Evolutionary conservation across 2,329 filamentous ascomycete species (phyloP).

Genomic region (Pseudogymnoascus sp.): DNA sequence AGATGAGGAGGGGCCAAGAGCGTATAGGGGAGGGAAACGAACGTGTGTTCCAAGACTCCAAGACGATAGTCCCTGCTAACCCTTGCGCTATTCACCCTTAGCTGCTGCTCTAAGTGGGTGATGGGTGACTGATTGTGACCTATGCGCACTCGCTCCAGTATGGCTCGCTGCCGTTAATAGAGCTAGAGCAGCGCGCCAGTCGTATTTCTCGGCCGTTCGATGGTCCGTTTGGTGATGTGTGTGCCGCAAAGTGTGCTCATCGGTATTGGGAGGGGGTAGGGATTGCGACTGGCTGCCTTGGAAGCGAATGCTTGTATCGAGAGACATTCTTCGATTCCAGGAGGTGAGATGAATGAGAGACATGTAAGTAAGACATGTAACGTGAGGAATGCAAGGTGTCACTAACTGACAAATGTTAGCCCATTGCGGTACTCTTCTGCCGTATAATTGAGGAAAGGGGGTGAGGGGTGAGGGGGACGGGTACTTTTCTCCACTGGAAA

Average conservation of each 20-base stretch:
- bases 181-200: background rate
- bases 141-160: background rate
- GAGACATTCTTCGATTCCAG: background rate
- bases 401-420: background rate
- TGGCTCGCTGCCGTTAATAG: background rate
- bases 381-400: background rate
- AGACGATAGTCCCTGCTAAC: slow-evolving; percentile 2
- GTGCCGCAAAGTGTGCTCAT: background rate
- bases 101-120: background rate
- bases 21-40: background rate
- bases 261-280: background rate
- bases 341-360: background rate
- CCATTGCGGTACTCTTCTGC: background rate
- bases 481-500: background rate
- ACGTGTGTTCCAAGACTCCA: background rate
- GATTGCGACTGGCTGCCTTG: background rate
- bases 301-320: background rate
- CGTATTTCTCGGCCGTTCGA: background rate
- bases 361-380: background rate
- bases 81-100: background rate
- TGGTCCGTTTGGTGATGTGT: background rate
- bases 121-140: background rate
- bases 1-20: background rate
- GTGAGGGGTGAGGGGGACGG: background rate
- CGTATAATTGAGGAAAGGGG: background rate